Conservation (phyloP, 176 grass and related monocot species). For the maize (Zea mays) region DNA sequence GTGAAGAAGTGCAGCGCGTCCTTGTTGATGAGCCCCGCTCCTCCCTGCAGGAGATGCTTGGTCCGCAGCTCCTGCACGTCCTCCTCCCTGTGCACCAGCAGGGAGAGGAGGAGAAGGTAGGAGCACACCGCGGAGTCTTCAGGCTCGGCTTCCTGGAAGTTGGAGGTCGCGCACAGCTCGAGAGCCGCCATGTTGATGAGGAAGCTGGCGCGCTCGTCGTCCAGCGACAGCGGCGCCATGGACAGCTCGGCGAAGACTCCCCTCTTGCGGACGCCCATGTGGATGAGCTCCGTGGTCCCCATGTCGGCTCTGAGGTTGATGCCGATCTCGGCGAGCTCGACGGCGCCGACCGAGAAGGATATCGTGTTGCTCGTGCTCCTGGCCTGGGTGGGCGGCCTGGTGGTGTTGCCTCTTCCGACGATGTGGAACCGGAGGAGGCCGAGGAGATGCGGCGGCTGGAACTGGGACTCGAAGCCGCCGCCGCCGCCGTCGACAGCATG, state of each 20-base stretch:
- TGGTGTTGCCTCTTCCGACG: background rate
- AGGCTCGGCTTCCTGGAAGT: background rate
- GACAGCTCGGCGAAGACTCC: background rate
- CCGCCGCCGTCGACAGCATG: too few species aligned
- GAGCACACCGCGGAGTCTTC: background rate
- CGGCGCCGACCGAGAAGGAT: background rate
- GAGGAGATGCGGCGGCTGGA: slow-evolving; percentile 3
- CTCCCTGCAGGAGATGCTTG: background rate
- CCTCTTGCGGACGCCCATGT: background rate
- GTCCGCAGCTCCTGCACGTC: background rate
- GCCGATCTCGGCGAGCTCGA: background rate
- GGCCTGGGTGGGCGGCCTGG: too few species aligned
- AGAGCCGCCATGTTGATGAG: background rate
- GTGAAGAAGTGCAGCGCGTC: background rate
- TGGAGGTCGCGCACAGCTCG: background rate
- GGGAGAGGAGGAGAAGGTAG: background rate
- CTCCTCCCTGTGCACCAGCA: background rate
- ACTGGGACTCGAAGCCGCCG: too few species aligned
- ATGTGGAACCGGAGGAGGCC: slow-evolving; percentile 17
- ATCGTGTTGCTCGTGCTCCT: background rate
- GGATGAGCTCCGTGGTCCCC: background rate
- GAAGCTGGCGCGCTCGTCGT: background rate
- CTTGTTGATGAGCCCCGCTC: background rate
- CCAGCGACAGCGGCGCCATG: background rate
- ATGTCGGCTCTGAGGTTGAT: background rate